phyloP scores from a whole-genome alignment of 2,329 filamentous ascomycete genomes.

The Conoideocrella luteorostrata region DNA sequence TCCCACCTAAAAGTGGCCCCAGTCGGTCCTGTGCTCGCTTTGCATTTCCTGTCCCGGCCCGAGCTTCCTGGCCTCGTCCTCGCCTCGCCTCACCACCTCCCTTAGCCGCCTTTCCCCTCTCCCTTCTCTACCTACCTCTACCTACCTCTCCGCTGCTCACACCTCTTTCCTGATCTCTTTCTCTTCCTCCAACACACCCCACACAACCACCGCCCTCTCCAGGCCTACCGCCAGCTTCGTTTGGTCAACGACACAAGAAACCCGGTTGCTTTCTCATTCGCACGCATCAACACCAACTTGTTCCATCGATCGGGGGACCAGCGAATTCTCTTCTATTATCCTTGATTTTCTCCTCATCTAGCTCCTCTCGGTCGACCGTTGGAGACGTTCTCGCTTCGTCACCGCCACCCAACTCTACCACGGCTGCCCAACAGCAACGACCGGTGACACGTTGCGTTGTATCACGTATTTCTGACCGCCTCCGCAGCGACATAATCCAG shows the following conservation, averaged over 20 bases:
- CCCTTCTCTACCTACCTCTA: conserved; percentile 5
- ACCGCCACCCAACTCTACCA: conserved; percentile 3
- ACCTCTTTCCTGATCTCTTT: conserved; percentile 9
- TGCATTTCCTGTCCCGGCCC: background rate
- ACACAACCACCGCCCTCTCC: conserved; percentile 10
- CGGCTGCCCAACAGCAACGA: background rate
- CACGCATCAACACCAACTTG: background rate
- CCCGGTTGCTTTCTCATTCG: background rate
- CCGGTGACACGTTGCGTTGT: background rate
- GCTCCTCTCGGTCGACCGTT: background rate
- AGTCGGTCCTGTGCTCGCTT: background rate
- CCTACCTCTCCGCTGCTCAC: background rate
- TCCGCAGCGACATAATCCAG: background rate
- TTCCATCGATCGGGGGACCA: background rate
- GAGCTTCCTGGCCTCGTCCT: background rate
- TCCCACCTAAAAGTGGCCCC: no score
- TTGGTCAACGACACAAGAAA: conserved; percentile 5
- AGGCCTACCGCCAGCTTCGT: conserved; percentile 5
- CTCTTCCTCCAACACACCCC: conserved; percentile 7
- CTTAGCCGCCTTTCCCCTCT: conserved; percentile 6
- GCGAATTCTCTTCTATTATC: background rate
- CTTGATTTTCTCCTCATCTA: background rate
- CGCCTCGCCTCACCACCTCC: conserved; percentile 1
- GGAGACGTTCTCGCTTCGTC: background rate
- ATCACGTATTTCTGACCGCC: conserved; percentile 2